phyloP scores from a whole-genome alignment of 1,284 basidiomycete genomes.

The Pyrrhoderma noxium region DNA sequence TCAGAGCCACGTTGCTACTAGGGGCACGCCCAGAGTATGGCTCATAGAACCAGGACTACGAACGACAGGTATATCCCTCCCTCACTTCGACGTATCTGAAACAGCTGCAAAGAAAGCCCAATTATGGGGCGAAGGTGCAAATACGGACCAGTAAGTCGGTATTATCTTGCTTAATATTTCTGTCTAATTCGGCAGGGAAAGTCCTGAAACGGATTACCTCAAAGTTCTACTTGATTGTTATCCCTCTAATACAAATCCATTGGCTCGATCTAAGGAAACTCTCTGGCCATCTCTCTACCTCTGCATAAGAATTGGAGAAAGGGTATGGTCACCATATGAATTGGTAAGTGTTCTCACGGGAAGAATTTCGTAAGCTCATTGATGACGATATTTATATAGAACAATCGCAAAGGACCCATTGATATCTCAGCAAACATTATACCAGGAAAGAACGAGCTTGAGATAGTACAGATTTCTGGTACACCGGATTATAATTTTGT shows the following conservation, averaged over 20 bases:
- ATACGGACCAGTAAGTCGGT: background rate
- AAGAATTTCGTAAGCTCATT: too few species aligned
- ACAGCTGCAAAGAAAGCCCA: background rate
- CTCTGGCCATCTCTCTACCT: constrained; percentile 3
- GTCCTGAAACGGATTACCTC: background rate
- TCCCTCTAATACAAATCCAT: background rate
- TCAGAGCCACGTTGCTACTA: too few species aligned
- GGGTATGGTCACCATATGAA: constrained; percentile 8
- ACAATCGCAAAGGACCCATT: background rate
- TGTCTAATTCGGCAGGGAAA: background rate
- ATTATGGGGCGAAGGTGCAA: background rate
- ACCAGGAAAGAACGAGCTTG: constrained; percentile 1
- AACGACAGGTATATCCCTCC: background rate
- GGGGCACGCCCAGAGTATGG: background rate
- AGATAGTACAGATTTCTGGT: constrained; percentile 1
- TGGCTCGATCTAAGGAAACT: background rate
- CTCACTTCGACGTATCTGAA: background rate
- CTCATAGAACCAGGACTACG: background rate
- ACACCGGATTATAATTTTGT: constrained; percentile 1
- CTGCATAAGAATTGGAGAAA: background rate
- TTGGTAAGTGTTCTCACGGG: constrained; percentile 2
- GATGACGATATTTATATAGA: background rate
- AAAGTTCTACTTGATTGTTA: constrained; percentile 5
- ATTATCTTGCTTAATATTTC: too few species aligned
- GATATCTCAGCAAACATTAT: constrained; percentile 1